Evolutionary conservation across 257 asterid species (phyloP).

Genomic region (Nicotiana sylvestris): DNA sequence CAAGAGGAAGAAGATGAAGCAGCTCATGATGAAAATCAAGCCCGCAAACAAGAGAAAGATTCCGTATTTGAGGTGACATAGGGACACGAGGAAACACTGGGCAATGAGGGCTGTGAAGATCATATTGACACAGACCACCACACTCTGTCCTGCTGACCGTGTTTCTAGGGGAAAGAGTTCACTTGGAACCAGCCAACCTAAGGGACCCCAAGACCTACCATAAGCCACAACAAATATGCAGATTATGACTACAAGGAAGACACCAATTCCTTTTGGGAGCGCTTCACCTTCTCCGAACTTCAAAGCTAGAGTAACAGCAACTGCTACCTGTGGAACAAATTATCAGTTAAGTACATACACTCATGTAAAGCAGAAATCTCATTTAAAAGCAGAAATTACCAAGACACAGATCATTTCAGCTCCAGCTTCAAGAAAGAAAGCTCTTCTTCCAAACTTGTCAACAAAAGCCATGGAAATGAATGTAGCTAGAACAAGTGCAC

Average conservation of each 20-base stretch:
- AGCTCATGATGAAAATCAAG: conserved; percentile 55
- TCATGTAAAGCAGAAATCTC: neutral
- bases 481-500: conserved; percentile 38
- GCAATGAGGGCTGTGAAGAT: conserved; percentile 82
- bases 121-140: conserved; percentile 86
- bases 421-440: conserved; percentile 73
- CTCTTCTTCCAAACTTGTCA: conserved; percentile 37
- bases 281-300: conserved; percentile 59
- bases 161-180: conserved; percentile 84
- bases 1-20: conserved; percentile 66
- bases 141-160: conserved; percentile 80
- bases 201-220: conserved; percentile 83
- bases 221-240: conserved; percentile 61
- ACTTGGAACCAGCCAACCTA: conserved; percentile 91
- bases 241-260: conserved; percentile 55
- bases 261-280: conserved; percentile 43
- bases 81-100: conserved; percentile 63
- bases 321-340: conserved; percentile 44
- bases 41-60: conserved; percentile 68
- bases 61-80: conserved; percentile 75
- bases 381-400: conserved; percentile 21
- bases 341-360: neutral
- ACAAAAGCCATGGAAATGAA: conserved; percentile 38
- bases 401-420: conserved; percentile 58
- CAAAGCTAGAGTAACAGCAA: conserved; percentile 66